Base-by-base conservation (phyloP, 2,329 filamentous ascomycete species). In the Paecilomyces sp. region DNA sequence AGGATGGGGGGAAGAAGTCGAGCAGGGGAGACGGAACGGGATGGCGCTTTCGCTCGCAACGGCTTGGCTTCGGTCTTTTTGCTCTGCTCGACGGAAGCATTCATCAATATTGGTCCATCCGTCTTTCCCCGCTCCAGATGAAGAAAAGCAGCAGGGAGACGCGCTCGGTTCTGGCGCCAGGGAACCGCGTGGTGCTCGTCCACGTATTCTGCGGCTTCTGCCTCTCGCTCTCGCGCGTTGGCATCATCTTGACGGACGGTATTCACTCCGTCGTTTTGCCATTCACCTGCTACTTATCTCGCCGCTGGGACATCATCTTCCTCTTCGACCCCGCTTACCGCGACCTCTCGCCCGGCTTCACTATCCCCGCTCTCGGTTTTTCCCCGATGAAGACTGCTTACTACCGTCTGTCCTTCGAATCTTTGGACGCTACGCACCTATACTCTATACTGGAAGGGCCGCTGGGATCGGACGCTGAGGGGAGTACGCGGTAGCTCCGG, bases 1-100 rank as follows among this genome's bases (percentile, higher is more conserved):
- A 62, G 65, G 67, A 64, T 67, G 66, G 63, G 68, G 60, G 62
- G 61, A 64, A 64, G 55, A 64, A 62, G 62, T 47, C 61, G 65
- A 66, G 60, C 61, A 65, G 58, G 41, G 25, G 63, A 62, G 65
- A 66, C 61, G 66, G 67, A 68, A 66, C 63, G 63, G 63, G 61
- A 61, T 62, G 63, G 63, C 66, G 61, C 58, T 61, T 60, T 60
- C 15, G 57, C 58, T 61, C 59, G 47, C 58, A 36, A 34, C 52
- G 31, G 52, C 51, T 33, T 55, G 25, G 33, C 55, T 57, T 53
- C 34, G 36, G 53, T 51, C 33, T 41, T 18, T 18, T 54, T 50
- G 54, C 47, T 55, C 53, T 54, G 56, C 58, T 55, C 56, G 22
- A 28, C 30, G 54, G 24, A 15, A 33, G 24, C 6, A 33, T 8